Evolutionary conservation across 2,329 filamentous ascomycete genomes (phyloP).

Genomic region (Ophiostoma ulmi): DNA sequence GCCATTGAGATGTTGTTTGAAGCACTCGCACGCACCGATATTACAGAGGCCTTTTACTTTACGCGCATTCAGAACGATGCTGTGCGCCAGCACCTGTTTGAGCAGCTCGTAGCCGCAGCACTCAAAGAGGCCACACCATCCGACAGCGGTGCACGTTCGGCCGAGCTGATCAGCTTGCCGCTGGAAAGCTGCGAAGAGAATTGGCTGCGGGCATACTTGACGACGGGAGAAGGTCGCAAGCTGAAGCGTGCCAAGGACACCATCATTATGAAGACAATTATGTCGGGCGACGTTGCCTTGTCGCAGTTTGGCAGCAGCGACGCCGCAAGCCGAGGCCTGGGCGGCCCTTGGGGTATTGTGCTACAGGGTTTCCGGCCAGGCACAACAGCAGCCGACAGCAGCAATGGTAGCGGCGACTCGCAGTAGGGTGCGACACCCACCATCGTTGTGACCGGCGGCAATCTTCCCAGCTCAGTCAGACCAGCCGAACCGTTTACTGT

Average conservation of each 20-base stretch:
- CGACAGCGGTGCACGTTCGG: conserved; percentile 36
- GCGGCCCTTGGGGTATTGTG: conserved; percentile 46
- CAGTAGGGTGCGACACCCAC: conserved; percentile 23
- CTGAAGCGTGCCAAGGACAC: conserved; percentile 66
- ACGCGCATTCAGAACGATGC: conserved; percentile 59
- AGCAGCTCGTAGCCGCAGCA: conserved; percentile 57
- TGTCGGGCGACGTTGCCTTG: conserved; percentile 56
- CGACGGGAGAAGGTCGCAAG: conserved; percentile 58
- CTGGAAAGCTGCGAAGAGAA: conserved; percentile 64
- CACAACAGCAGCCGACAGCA: conserved; percentile 32
- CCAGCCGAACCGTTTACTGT: not conserved
- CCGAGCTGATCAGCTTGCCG: conserved; percentile 67
- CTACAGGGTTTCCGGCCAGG: conserved; percentile 50
- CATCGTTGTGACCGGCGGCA: not conserved
- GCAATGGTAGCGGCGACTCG: conserved; percentile 33
- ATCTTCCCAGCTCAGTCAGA: not conserved
- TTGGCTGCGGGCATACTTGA: conserved; percentile 68
- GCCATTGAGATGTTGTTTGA: conserved; percentile 66
- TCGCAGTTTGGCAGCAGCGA: conserved; percentile 28
- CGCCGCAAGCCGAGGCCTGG: conserved; percentile 36
- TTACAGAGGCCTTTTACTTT: conserved; percentile 70
- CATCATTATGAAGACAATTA: conserved; percentile 66
- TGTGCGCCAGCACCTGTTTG: conserved; percentile 60
- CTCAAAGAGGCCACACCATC: conserved; percentile 38
- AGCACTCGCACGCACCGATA: conserved; percentile 60